phyloP scores from a whole-genome alignment of 2,329 filamentous ascomycete genomes.

The Talaromyces sp. region DNA sequence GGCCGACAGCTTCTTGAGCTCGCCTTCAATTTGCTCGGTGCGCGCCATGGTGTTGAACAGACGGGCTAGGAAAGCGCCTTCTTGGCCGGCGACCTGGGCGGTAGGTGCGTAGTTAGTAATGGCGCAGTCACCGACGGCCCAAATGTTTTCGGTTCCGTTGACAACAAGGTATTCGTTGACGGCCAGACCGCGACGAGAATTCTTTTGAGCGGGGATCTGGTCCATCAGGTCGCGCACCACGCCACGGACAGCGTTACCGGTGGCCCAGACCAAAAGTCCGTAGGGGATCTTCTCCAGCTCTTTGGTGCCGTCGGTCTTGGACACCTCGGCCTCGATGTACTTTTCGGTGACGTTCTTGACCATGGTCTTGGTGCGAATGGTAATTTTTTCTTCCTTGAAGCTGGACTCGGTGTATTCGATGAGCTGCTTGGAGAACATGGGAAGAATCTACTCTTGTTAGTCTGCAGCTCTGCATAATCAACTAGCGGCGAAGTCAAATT shows the following conservation, averaged over 20 bases:
- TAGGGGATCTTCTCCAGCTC: slow-evolving; percentile 77
- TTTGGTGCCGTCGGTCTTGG: slow-evolving; percentile 78
- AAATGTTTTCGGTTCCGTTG: slow-evolving; percentile 93
- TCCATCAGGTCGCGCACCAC: slow-evolving; percentile 87
- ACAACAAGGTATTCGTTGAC: slow-evolving; percentile 99
- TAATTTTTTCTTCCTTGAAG: slow-evolving; percentile 97
- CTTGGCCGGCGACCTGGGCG: slow-evolving; percentile 91
- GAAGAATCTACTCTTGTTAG: slow-evolving; percentile 54
- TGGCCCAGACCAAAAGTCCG: slow-evolving; percentile 96
- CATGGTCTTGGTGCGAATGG: slow-evolving; percentile 97
- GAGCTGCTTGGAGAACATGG: slow-evolving; percentile 97
- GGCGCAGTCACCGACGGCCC: slow-evolving; percentile 96
- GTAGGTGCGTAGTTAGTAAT: slow-evolving; percentile 97
- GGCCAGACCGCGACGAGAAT: slow-evolving; percentile 87
- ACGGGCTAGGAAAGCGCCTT: slow-evolving; percentile 88
- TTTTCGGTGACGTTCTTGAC: slow-evolving; percentile 95
- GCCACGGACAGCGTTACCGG: slow-evolving; percentile 86
- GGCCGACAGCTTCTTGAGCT: slow-evolving; percentile 64
- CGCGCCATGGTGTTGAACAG: slow-evolving; percentile 99
- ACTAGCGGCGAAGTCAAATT: neutral
- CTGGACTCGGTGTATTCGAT: slow-evolving; percentile 99
- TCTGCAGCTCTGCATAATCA: neutral
- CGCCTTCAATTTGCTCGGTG: slow-evolving; percentile 73
- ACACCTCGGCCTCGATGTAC: slow-evolving; percentile 83
- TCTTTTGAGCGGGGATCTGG: slow-evolving; percentile 89